phyloP scores from a whole-genome alignment of 2,329 filamentous ascomycete genomes.

The Eutypa lata region DNA sequence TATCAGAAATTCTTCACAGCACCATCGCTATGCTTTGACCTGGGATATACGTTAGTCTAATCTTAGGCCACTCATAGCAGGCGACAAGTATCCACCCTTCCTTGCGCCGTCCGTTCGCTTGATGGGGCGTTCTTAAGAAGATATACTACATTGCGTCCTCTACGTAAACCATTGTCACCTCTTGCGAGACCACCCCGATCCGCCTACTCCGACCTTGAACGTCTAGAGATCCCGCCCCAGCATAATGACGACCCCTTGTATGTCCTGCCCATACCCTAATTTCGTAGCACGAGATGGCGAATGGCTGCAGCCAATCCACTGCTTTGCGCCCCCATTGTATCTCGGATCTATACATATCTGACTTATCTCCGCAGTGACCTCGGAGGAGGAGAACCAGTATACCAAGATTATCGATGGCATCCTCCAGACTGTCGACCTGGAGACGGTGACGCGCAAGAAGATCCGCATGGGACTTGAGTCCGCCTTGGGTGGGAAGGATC shows the following conservation, averaged over 20 bases:
- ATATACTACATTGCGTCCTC: not conserved
- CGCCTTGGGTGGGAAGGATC: slow-evolving; percentile 53
- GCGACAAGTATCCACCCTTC: not conserved
- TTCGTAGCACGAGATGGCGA: not conserved
- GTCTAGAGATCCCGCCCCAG: slow-evolving; percentile 2
- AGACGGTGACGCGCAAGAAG: slow-evolving; percentile 63
- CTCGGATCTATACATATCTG: not conserved
- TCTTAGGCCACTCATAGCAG: not conserved
- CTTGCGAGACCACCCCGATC: not conserved
- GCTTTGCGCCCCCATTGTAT: not conserved
- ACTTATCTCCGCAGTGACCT: slow-evolving; percentile 39
- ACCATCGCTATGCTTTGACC: not conserved
- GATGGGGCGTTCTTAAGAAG: not conserved
- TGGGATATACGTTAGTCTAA: not conserved
- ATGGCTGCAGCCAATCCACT: not conserved
- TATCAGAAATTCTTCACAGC: not conserved
- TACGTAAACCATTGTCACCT: not conserved
- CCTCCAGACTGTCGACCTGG: slow-evolving; percentile 54
- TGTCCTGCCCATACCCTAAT: slow-evolving; percentile 3
- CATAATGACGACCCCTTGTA: slow-evolving; percentile 26
- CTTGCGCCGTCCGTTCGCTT: not conserved
- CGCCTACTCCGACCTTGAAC: not conserved
- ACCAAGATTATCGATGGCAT: slow-evolving; percentile 60
- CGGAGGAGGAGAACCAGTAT: slow-evolving; percentile 49
- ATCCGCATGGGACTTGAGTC: slow-evolving; percentile 55